phyloP scores from a whole-genome alignment of 768 basidiomycete species.

The Rhodotorula toruloides region DNA sequence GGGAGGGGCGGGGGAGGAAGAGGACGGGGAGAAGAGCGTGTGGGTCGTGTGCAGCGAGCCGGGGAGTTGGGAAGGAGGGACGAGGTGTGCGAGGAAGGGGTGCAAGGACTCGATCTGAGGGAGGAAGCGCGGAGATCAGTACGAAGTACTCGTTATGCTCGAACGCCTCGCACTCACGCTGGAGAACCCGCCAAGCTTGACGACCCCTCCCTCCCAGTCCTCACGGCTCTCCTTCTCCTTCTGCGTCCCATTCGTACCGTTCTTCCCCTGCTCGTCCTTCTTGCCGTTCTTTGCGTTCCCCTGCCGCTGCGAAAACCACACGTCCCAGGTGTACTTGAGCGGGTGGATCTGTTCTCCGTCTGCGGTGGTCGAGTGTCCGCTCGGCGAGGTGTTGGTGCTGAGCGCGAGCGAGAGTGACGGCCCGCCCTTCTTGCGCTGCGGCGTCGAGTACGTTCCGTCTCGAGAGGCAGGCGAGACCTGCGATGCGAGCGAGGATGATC shows the following conservation, averaged over 20 bases:
- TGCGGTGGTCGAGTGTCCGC: background rate
- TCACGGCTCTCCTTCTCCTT: constrained; percentile 32
- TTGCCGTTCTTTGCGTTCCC: constrained; percentile 17
- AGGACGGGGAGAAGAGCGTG: constrained; percentile 23
- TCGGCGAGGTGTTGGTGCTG: background rate
- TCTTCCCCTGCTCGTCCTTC: constrained; percentile 29
- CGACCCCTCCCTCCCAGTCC: constrained; percentile 37
- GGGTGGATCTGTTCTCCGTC: constrained; percentile 25
- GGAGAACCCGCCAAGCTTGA: constrained; percentile 38
- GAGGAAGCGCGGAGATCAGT: background rate
- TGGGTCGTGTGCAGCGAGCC: constrained; percentile 51
- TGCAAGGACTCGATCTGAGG: constrained; percentile 86
- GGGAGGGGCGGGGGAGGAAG: constrained; percentile 8
- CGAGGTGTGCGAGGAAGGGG: constrained; percentile 86
- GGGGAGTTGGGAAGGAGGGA: constrained; percentile 71
- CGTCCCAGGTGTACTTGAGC: constrained; percentile 38
- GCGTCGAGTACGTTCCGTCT: background rate
- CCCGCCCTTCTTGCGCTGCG: constrained; percentile 9
- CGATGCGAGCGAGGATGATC: constrained; percentile 12
- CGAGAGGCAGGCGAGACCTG: background rate
- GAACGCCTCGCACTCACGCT: constrained; percentile 6
- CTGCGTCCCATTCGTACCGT: background rate
- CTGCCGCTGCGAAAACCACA: constrained; percentile 33
- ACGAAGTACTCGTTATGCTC: background rate
- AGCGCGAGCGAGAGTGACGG: constrained; percentile 30